Evolutionary conservation across 345 rosid genomes (phyloP).

Genomic region (Abelmoschus esculentus): DNA sequence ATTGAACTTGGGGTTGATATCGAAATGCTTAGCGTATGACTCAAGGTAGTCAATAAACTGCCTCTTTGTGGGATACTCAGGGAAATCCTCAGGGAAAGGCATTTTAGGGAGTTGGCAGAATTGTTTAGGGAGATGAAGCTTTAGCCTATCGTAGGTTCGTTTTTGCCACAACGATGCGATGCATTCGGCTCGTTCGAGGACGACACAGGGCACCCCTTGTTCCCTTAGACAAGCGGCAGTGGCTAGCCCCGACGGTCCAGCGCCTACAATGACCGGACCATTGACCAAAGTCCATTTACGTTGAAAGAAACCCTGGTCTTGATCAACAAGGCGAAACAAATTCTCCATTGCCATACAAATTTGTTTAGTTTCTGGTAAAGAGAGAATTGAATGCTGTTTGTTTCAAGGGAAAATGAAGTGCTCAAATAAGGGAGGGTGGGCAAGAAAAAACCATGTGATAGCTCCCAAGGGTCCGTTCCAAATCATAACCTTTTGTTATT

Average conservation of each 20-base stretch:
- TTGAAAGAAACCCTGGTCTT: slow-evolving; percentile 30
- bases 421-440: slow-evolving; percentile 26
- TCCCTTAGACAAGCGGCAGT: slow-evolving; percentile 74
- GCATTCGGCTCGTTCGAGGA: slow-evolving; percentile 52
- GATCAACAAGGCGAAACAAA: slow-evolving; percentile 34
- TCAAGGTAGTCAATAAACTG: slow-evolving; percentile 76
- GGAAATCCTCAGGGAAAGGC: slow-evolving; percentile 36
- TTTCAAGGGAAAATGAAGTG: slow-evolving; percentile 10
- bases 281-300: slow-evolving; percentile 61
- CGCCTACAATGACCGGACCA: slow-evolving; percentile 78
- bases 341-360: slow-evolving; percentile 29
- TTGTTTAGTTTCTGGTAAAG: neutral
- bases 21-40: slow-evolving; percentile 51
- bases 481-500: slow-evolving; percentile 19
- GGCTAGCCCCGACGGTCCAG: slow-evolving; percentile 83
- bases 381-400: slow-evolving; percentile 1
- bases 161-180: too few species aligned
- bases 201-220: slow-evolving; percentile 60
- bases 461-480: neutral
- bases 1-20: slow-evolving; percentile 68
- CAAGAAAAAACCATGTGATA: slow-evolving; percentile 6
- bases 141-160: slow-evolving; percentile 70
- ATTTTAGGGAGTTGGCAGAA: slow-evolving; percentile 76
- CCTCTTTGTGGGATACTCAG: slow-evolving; percentile 57
- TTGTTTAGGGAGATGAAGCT: slow-evolving; percentile 76